Evolutionary conservation across 208 protist genomes (phyloP).

Genomic region (Leptomonas pyrrhocoris): DNA sequence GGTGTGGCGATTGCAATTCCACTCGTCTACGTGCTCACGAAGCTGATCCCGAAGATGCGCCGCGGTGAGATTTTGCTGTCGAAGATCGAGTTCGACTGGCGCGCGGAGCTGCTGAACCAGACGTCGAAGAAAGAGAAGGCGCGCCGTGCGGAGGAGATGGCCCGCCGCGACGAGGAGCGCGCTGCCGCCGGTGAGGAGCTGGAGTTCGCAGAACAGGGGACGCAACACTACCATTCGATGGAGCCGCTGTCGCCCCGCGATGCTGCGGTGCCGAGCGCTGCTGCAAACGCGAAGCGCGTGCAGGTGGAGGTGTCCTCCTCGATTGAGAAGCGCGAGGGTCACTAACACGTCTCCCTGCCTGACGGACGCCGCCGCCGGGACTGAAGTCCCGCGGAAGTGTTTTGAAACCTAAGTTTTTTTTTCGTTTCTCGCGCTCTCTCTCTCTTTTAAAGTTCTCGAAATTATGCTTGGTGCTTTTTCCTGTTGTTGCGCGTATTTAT

Average conservation of each 20-base stretch:
- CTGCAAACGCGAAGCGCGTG: constrained; percentile 1
- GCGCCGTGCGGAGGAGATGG: constrained; percentile 29
- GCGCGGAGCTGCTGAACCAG: constrained; percentile 48
- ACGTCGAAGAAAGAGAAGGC: constrained; percentile 39
- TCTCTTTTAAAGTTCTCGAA: neutral
- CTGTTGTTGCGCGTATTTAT: neutral
- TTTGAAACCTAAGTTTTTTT: no score
- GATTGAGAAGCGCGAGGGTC: neutral
- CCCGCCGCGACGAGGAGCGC: constrained; percentile 22
- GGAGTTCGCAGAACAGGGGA: constrained; percentile 3
- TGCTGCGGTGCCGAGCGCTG: constrained; percentile 2
- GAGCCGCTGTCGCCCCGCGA: constrained; percentile 2
- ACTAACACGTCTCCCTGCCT: neutral
- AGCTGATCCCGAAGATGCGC: constrained; percentile 39
- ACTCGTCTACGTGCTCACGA: constrained; percentile 25
- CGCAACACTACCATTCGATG: constrained; percentile 1
- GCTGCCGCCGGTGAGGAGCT: constrained; percentile 1
- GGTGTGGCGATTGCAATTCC: constrained; percentile 29
- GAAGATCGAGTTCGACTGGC: constrained; percentile 57
- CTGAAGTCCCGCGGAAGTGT: no score
- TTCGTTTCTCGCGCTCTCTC: neutral
- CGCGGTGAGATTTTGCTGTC: constrained; percentile 41
- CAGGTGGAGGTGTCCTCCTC: neutral
- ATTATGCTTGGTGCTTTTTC: no score
- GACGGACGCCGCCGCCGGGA: neutral